Evolutionary conservation across 768 basidiomycete species (phyloP), one percentile per base, ranked within the genome.

Genomic region (Naganishia randhawae): DNA sequence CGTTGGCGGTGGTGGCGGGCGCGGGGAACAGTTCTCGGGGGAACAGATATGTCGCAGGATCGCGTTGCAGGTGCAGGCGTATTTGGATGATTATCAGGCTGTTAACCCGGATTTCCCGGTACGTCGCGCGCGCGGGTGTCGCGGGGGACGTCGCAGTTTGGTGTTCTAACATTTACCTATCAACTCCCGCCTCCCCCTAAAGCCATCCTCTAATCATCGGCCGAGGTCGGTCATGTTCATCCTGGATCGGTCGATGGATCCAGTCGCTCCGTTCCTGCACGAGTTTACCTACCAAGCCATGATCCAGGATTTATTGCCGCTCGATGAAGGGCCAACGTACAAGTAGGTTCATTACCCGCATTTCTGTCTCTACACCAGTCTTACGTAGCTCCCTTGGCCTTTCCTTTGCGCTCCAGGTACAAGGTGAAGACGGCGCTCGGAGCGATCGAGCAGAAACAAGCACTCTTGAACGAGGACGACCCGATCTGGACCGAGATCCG

Each of bases 271-370:
- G 1, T 85, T 97, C 69, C 77, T 96, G 39, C 96, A 99, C 77
- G 96, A 98, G 76, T 99, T 99, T 77, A 98, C 95, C 25, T 99
- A 98, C 79, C 96, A 98, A 80, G 95, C 96, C 0, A 99, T 99
- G 96, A 89, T 89, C 55, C 92, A 93, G 73, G 96, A 99, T 79
- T 80, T 99, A 22, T 84, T 99, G 6, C 88, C 88, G 19, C 90
- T 99, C 62, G 85, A 92, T 66, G 87, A 91, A 69, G 95, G 94
- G 29, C 84, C 83, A 10, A 88, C 85, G 80, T 98, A 97, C 80
- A 87, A 85, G 92, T 95, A 72, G 66, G 91, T 83, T n/a, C n/a
- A n/a, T n/a, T 19, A 6, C 13, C 9, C 22, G 16, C 32, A 16
- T 45, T 39, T n/a, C 69, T 48, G 7, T 37, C 64, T 51, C 63